Evolutionary conservation across 2,329 filamentous ascomycete species (phyloP).

Genomic region (Fusarium compactum): DNA sequence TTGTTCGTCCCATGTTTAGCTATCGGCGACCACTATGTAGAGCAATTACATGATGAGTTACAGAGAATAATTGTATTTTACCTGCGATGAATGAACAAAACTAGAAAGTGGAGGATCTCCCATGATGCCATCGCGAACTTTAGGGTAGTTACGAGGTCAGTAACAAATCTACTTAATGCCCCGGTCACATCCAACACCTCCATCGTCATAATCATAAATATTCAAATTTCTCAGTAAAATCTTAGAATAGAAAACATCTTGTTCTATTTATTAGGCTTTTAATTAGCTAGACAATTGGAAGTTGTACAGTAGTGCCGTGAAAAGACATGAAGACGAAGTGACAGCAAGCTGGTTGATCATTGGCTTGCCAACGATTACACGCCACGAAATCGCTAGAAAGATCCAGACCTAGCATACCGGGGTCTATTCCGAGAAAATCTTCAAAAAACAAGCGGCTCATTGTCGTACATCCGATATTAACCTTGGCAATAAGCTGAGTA

Average conservation of each 20-base stretch:
- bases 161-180: background rate
- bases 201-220: background rate
- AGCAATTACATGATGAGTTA: background rate
- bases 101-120: too few relatives aligned
- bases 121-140: background rate
- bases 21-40: background rate
- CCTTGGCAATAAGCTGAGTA: background rate
- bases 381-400: background rate
- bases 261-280: too few relatives aligned
- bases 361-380: background rate
- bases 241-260: fast-evolving
- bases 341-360: background rate
- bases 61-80: background rate
- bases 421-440: background rate
- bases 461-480: background rate
- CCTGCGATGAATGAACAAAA: background rate
- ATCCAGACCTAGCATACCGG: background rate
- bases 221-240: background rate
- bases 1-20: background rate
- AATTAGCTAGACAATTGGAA: background rate
- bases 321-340: background rate
- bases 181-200: background rate
- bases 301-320: background rate
- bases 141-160: background rate
- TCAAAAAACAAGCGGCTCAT: background rate